A percentile compares a stretch with the other conserved stretches of the same genome.
Conservation (phyloP, 345 rosid species). For the Syzygium grande region DNA sequence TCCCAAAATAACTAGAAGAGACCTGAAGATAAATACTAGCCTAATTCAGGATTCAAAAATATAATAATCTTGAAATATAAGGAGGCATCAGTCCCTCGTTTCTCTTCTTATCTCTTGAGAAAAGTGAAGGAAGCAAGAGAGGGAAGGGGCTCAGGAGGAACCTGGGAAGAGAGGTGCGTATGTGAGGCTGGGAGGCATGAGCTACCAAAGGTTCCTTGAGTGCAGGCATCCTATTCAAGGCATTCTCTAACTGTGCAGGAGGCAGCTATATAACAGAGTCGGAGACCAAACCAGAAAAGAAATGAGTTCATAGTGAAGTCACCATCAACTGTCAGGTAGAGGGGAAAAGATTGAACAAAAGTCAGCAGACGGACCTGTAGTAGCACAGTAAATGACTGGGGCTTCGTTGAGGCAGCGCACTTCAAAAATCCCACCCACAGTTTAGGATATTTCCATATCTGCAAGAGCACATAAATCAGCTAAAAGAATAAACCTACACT, state of each 20-base stretch:
- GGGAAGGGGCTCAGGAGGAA: background rate
- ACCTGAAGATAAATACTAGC: slow-evolving; percentile 33
- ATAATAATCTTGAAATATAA: background rate
- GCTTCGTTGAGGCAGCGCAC: slow-evolving; percentile 79
- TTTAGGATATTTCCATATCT: slow-evolving; percentile 98
- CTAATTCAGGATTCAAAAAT: background rate
- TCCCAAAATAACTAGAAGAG: slow-evolving; percentile 72
- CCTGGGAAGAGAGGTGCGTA: slow-evolving; percentile 86
- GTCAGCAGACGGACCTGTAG: slow-evolving; percentile 57
- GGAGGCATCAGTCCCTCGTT: background rate
- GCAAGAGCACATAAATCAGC: slow-evolving; percentile 13
- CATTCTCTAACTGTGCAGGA: slow-evolving; percentile 85
- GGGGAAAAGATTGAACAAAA: background rate
- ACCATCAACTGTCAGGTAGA: background rate
- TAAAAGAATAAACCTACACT: background rate
- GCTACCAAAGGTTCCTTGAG: slow-evolving; percentile 76
- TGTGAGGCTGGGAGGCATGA: slow-evolving; percentile 75
- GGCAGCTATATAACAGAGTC: slow-evolving; percentile 54
- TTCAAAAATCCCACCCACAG: slow-evolving; percentile 98
- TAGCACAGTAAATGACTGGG: slow-evolving; percentile 82
- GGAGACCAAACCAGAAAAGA: background rate
- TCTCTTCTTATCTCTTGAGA: background rate
- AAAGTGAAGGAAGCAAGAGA: background rate
- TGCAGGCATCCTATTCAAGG: slow-evolving; percentile 55
- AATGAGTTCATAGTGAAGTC: background rate